Evolutionary conservation across 2,329 filamentous ascomycete species (phyloP).

Genomic region (Lasiodiplodia theobromae): DNA sequence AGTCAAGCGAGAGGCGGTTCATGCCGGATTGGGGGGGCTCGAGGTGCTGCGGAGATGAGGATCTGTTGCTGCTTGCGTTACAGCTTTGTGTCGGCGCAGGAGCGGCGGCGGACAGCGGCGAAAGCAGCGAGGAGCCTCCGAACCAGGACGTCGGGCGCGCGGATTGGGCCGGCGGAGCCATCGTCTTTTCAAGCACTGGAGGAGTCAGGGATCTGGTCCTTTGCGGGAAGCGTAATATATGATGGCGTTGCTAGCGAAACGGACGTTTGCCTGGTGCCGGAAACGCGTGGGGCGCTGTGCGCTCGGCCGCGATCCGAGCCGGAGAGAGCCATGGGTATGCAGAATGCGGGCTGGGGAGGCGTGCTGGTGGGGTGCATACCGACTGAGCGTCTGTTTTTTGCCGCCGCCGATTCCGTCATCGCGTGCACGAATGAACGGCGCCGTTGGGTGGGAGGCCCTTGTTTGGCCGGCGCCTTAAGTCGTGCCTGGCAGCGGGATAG

Average conservation of each 20-base stretch:
- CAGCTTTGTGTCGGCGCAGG: background rate
- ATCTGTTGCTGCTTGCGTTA: background rate
- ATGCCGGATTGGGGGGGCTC: background rate
- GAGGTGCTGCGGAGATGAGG: background rate
- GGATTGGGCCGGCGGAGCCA: slow-evolving; percentile 5
- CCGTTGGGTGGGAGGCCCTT: slow-evolving; percentile 11
- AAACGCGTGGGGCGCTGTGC: slow-evolving; percentile 4
- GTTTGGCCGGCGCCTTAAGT: slow-evolving; percentile 6
- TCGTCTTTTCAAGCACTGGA: slow-evolving; percentile 23
- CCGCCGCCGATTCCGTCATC: slow-evolving; percentile 13
- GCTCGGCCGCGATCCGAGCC: slow-evolving; percentile 23
- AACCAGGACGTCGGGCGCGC: slow-evolving; percentile 15
- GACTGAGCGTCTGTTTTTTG: slow-evolving; percentile 2
- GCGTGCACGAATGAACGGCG: slow-evolving; percentile 14
- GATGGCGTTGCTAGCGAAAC: slow-evolving; percentile 7
- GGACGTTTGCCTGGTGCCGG: slow-evolving; percentile 15
- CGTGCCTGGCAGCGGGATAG: slow-evolving; percentile 12
- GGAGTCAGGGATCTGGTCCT: background rate
- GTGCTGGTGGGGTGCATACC: slow-evolving; percentile 8
- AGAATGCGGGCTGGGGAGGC: background rate
- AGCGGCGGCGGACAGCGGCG: background rate
- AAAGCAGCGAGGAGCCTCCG: background rate
- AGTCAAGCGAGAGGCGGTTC: slow-evolving; percentile 26
- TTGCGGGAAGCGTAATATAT: slow-evolving; percentile 12
- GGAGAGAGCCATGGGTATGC: background rate